Percentiles rank a stretch among this genome's conserved stretches.
Evolutionary conservation across 441 rosid genomes (phyloP).

Genomic region (Adansonia rubrostipa): DNA sequence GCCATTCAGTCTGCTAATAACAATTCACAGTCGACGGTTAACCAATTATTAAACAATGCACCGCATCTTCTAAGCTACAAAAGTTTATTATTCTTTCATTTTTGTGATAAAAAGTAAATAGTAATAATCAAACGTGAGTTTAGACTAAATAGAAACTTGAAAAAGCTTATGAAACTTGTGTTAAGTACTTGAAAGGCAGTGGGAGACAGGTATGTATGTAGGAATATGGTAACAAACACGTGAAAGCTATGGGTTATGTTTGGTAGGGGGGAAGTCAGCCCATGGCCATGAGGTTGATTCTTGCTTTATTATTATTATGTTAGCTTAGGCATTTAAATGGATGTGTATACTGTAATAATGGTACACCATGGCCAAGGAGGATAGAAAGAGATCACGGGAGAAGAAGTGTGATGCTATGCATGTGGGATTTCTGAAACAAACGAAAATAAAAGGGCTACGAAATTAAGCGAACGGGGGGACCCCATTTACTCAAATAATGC

Average conservation of each 20-base stretch:
- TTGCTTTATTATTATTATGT: not conserved
- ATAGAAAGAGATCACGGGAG: not conserved
- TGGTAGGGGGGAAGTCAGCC: not conserved
- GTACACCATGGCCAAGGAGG: not conserved
- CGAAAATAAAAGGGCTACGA: not conserved
- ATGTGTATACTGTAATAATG: not conserved
- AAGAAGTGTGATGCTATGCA: not conserved
- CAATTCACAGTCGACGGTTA: not conserved
- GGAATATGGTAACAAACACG: not conserved
- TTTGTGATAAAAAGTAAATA: no score
- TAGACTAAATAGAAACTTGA: not conserved
- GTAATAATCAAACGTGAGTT: not conserved
- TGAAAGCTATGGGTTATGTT: not conserved
- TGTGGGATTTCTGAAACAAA: not conserved
- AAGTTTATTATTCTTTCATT: no score
- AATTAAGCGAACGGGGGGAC: not conserved
- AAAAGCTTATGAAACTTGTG: not conserved
- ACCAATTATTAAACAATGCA: no score
- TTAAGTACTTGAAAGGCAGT: not conserved
- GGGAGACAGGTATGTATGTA: not conserved
- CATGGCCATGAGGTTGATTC: not conserved
- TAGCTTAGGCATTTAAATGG: not conserved
- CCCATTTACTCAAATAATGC: conserved; percentile 1
- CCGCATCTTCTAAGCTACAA: no score
- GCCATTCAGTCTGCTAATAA: not conserved